Percentiles rank a stretch among this genome's conserved stretches.
These are phyloP conservation scores for Nicotiana attenuata DNA, from an alignment of 257 asterid species.

Conservation along the genomic window DNA sequence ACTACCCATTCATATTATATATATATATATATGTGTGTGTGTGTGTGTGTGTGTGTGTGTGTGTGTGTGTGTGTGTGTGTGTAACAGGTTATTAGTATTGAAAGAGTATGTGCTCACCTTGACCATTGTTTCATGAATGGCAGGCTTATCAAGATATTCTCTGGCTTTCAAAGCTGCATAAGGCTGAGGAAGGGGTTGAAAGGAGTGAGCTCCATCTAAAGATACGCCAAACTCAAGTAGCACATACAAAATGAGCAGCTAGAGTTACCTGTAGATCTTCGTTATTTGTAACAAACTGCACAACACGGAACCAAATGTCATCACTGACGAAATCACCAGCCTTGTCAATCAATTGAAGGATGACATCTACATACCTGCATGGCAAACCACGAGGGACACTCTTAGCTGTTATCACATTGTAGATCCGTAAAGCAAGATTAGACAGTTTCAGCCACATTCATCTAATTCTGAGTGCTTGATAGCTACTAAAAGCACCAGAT, in stretches of 20 bases:
- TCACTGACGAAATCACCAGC: conserved; percentile 98
- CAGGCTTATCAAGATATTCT: conserved; percentile 91
- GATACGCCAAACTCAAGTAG: not conserved
- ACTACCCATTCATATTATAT: not conserved
- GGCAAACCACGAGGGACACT: conserved; percentile 3
- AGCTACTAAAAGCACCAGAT: not conserved
- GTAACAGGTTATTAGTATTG: not conserved
- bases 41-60: no score
- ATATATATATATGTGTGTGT: no score
- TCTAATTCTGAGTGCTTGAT: not conserved
- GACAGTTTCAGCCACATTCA: not conserved
- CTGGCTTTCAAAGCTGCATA: conserved; percentile 90
- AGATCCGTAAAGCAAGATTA: not conserved
- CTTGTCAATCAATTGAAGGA: conserved; percentile 97
- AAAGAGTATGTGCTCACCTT: conserved; percentile 50
- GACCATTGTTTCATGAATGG: conserved; percentile 94
- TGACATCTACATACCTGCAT: conserved; percentile 91
- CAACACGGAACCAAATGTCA: conserved; percentile 98
- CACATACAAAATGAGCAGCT: conserved; percentile 7
- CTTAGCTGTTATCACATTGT: conserved; percentile 2
- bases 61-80: no score
- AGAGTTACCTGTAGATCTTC: conserved; percentile 85
- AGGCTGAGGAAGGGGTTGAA: conserved; percentile 45
- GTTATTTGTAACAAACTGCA: conserved; percentile 88
- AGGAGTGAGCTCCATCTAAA: not conserved